phyloP scores from a whole-genome alignment of 192 early-diverging fungal genomes.

The Umbelopsis sp. region DNA sequence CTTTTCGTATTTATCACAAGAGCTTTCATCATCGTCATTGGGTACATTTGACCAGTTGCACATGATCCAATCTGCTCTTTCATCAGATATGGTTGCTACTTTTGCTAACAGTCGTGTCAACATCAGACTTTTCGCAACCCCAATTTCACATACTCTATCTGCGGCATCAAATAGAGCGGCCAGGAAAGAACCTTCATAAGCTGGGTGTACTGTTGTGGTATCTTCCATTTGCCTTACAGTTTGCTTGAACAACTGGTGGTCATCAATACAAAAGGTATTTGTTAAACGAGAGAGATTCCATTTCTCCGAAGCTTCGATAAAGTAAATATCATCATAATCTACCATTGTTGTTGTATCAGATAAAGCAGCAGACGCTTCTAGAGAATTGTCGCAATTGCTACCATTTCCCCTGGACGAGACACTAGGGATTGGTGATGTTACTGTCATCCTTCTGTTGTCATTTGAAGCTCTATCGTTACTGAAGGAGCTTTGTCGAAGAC shows the following conservation, averaged over 20 bases:
- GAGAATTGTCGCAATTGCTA: neutral
- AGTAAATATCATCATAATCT: conserved; percentile 40
- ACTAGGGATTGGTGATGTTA: neutral
- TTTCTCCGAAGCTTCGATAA: conserved; percentile 39
- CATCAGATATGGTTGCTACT: conserved; percentile 50
- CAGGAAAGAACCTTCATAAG: conserved; percentile 58
- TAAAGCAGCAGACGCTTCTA: neutral
- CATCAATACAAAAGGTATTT: conserved; percentile 33
- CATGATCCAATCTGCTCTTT: conserved; percentile 36
- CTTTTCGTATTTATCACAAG: conserved; percentile 30
- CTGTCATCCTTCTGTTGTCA: neutral
- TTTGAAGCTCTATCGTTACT: conserved; percentile 12
- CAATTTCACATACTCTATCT: conserved; percentile 37
- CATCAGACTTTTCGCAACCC: conserved; percentile 61
- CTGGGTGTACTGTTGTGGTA: conserved; percentile 18
- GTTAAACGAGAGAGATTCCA: conserved; percentile 36
- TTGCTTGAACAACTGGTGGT: neutral
- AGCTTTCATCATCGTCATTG: conserved; percentile 24
- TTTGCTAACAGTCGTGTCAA: conserved; percentile 57
- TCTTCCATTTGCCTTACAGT: too few species aligned
- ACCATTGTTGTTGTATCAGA: conserved; percentile 22
- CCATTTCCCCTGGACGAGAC: neutral
- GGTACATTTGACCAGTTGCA: conserved; percentile 37
- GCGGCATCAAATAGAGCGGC: conserved; percentile 49
- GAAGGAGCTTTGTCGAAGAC: conserved; percentile 14